Percentiles rank a stretch among this genome's conserved stretches.
phyloP scores from a whole-genome alignment of 148 eudicot genomes.

The Salicornia ramosissima region DNA sequence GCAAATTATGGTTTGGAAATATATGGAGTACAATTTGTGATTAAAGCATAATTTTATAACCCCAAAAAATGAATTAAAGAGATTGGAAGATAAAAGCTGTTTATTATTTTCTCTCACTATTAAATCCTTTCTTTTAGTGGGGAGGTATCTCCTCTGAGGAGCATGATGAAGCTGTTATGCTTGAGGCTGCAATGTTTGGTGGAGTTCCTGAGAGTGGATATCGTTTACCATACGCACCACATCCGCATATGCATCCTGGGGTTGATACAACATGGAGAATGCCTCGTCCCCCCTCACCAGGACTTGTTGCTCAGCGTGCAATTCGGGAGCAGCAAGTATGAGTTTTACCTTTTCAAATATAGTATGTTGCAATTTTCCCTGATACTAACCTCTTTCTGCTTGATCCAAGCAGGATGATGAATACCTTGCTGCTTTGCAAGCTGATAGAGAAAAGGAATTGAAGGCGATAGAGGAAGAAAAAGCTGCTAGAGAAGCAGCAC shows the following conservation, averaged over 20 bases:
- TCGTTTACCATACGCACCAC: slow-evolving; percentile 55
- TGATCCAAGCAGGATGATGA: slow-evolving; percentile 70
- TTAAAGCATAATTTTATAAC: no score
- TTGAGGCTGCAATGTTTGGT: slow-evolving; percentile 99
- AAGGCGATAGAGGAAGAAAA: slow-evolving; percentile 64
- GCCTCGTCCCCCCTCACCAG: slow-evolving; percentile 89
- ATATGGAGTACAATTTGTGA: no score
- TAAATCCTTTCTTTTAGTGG: slow-evolving; percentile 52
- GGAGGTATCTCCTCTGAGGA: slow-evolving; percentile 96
- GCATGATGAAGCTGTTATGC: slow-evolving; percentile 98
- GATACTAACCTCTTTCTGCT: slow-evolving; percentile 3
- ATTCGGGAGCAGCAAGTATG: slow-evolving; percentile 88
- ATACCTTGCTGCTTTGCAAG: slow-evolving; percentile 87
- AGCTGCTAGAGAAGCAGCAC: slow-evolving; percentile 60
- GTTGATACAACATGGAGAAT: slow-evolving; percentile 33
- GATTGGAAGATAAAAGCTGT: neutral
- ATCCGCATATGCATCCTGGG: slow-evolving; percentile 48
- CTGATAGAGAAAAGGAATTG: slow-evolving; percentile 86
- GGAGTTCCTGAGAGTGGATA: slow-evolving; percentile 62
- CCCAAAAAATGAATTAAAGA: neutral
- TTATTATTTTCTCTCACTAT: neutral
- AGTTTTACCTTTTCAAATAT: neutral
- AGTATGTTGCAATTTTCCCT: neutral
- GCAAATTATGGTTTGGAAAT: neutral
- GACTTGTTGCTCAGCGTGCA: slow-evolving; percentile 76